These are phyloP conservation scores for Syzygium aqueum DNA, from an alignment of 345 rosid species.

Conservation along the genomic window DNA sequence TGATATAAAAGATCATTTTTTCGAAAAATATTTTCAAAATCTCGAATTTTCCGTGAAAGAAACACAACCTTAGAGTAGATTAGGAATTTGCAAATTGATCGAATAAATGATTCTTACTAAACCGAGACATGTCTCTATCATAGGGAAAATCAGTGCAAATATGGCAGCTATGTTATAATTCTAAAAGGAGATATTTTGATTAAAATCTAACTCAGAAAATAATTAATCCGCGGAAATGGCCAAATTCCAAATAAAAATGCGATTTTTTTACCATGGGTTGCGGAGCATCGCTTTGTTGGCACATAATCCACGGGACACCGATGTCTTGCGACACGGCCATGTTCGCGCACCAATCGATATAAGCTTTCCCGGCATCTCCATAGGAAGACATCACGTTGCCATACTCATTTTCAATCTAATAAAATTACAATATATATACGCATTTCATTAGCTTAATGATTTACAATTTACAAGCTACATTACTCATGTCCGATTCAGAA, in stretches of 20 bases:
- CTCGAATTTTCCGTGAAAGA: no score
- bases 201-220: not conserved
- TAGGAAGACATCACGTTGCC: slow-evolving; percentile 47
- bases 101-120: not conserved
- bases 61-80: not conserved
- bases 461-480: not conserved
- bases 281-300: slow-evolving; percentile 63
- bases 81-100: not conserved
- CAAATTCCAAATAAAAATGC: not conserved
- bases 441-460: not conserved
- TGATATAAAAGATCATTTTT: no score
- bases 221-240: not conserved
- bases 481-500: not conserved
- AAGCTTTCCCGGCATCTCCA: slow-evolving; percentile 49
- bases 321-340: slow-evolving; percentile 53
- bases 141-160: not conserved
- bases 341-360: slow-evolving; percentile 58
- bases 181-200: not conserved
- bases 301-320: slow-evolving; percentile 86
- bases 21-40: no score
- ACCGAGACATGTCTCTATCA: not conserved
- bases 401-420: slow-evolving; percentile 74
- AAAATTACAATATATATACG: not conserved
- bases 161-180: not conserved
- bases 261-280: slow-evolving; percentile 25